Conservation (phyloP, 2,329 filamentous ascomycete genomes). For the Xylariales sp. region DNA sequence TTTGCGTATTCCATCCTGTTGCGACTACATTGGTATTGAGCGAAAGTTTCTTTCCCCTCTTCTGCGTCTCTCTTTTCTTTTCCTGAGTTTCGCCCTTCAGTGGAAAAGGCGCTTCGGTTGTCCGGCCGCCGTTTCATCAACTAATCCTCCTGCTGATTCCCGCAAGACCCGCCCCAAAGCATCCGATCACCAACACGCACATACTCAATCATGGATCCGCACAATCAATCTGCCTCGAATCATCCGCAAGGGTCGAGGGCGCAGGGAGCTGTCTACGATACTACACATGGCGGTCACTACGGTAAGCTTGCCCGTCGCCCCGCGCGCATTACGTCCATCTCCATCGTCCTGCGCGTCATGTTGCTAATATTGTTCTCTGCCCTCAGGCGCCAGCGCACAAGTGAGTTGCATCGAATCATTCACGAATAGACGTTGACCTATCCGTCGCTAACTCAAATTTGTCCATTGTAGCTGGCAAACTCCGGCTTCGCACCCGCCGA, state of each 20-base stretch:
- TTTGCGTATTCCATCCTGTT: too few relatives aligned
- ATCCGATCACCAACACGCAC: neutral
- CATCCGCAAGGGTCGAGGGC: conserved; percentile 46
- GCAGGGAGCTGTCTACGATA: conserved; percentile 56
- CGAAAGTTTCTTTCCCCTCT: too few relatives aligned
- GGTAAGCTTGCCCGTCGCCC: conserved; percentile 59
- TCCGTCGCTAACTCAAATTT: too few relatives aligned
- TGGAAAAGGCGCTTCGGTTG: too few relatives aligned
- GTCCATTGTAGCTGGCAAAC: conserved; percentile 66
- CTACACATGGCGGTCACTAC: conserved; percentile 71
- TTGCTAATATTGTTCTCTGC: conserved; percentile 27
- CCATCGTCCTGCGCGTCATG: too few relatives aligned
- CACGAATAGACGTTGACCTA: too few relatives aligned
- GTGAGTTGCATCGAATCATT: too few relatives aligned
- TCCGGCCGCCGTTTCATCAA: too few relatives aligned
- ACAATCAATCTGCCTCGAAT: conserved; percentile 47
- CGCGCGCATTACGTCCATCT: too few relatives aligned
- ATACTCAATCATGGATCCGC: conserved; percentile 45
- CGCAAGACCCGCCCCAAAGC: conserved; percentile 2
- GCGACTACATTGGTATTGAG: neutral
- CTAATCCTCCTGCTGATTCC: too few relatives aligned
- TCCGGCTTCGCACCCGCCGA: conserved; percentile 89
- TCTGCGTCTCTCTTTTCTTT: too few relatives aligned
- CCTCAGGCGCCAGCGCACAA: conserved; percentile 45
- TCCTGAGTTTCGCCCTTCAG: too few relatives aligned